Conservation (phyloP, 2,329 filamentous ascomycete genomes). For the Didymella sp. region DNA sequence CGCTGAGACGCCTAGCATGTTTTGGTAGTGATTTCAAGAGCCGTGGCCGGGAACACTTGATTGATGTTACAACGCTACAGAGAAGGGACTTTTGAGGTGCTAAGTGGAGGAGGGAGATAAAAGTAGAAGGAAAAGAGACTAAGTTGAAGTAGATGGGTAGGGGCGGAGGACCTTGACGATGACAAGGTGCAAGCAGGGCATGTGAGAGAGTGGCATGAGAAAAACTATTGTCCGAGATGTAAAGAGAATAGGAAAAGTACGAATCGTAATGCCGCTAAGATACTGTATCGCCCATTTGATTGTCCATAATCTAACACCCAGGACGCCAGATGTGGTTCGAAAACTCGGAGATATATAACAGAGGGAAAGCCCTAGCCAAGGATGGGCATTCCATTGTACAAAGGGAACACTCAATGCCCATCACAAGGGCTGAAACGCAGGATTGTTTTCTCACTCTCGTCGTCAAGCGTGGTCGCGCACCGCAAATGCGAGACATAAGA, state of each 20-base stretch:
- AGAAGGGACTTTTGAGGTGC: conserved; percentile 9
- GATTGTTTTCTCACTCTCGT: conserved; percentile 35
- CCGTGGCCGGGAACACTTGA: not conserved
- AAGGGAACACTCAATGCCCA: conserved; percentile 21
- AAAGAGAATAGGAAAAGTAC: conserved; percentile 9
- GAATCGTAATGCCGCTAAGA: conserved; percentile 21
- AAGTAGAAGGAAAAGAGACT: not conserved
- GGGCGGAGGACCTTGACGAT: not conserved
- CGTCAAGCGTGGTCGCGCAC: conserved; percentile 39
- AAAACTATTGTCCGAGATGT: conserved; percentile 20
- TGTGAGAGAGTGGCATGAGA: conserved; percentile 18
- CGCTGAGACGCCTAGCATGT: too few species aligned
- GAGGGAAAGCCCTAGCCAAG: conserved; percentile 22
- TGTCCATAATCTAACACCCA: conserved; percentile 24
- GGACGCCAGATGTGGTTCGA: conserved; percentile 20
- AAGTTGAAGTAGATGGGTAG: not conserved
- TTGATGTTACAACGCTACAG: conserved; percentile 18
- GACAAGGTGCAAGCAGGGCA: conserved; percentile 8
- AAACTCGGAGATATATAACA: conserved; percentile 33
- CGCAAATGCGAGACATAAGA: conserved; percentile 30
- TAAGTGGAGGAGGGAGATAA: not conserved
- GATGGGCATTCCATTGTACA: conserved; percentile 9
- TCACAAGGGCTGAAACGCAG: conserved; percentile 27
- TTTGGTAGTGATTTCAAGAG: not conserved
- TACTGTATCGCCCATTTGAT: conserved; percentile 24